Percentiles rank a stretch among this genome's conserved stretches.
Conservation (phyloP, 2,329 filamentous ascomycete genomes). For the Pseudovirgaria hyperparasitica region DNA sequence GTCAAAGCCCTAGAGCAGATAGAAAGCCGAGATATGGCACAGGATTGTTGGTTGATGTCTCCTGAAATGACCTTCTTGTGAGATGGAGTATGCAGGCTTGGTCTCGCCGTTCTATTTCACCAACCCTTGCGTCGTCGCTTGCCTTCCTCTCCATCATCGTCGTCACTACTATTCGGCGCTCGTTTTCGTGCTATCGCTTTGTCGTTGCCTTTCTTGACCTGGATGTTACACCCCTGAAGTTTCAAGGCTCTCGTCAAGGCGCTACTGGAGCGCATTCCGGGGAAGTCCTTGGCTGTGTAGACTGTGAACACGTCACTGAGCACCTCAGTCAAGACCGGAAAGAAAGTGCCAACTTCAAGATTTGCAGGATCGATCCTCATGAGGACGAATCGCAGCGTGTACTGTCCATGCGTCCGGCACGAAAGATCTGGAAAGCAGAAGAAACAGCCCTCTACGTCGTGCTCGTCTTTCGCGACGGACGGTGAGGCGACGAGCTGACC, state of each 20-base stretch:
- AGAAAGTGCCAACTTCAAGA: constrained; percentile 40
- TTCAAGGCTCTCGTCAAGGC: constrained; percentile 60
- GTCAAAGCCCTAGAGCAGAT: no score
- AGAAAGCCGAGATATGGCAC: no score
- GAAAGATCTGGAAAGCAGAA: constrained; percentile 78
- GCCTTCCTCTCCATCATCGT: constrained; percentile 23
- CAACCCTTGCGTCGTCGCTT: constrained; percentile 24
- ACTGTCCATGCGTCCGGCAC: constrained; percentile 64
- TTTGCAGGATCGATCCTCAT: constrained; percentile 55
- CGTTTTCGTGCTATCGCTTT: constrained; percentile 35
- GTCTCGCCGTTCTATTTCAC: no score
- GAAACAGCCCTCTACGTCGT: constrained; percentile 63
- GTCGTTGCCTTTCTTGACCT: constrained; percentile 76
- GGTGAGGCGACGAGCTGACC: constrained; percentile 65
- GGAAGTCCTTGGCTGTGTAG: constrained; percentile 76
- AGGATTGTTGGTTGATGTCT: no score
- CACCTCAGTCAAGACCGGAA: constrained; percentile 36
- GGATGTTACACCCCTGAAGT: constrained; percentile 70
- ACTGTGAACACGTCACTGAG: constrained; percentile 65
- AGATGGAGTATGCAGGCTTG: no score
- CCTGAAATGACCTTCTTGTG: no score
- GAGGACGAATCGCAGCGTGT: constrained; percentile 60
- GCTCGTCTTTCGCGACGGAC: constrained; percentile 64
- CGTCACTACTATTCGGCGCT: constrained; percentile 24
- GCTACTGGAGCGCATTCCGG: constrained; percentile 70